These are phyloP conservation scores for Eucalyptus grandis DNA, from an alignment of 345 rosid genomes.

Conservation along the genomic window DNA sequence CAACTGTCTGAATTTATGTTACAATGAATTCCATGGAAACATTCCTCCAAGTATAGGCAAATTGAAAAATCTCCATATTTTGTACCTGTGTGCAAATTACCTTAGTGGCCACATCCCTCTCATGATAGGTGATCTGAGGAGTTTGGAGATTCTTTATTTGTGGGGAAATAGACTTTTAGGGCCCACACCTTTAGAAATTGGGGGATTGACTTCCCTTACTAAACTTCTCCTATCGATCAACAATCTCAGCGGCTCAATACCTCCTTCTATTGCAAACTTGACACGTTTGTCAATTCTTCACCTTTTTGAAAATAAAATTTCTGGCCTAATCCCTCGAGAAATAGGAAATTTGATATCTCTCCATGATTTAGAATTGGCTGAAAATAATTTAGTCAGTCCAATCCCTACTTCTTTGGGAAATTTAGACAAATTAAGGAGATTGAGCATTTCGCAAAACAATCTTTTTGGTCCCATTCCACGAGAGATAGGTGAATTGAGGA, in stretches of 20 bases:
- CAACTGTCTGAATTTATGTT: not conserved
- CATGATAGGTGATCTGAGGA: too few relatives aligned
- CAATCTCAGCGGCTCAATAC: not conserved
- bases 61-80: not conserved
- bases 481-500: not conserved
- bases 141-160: too few relatives aligned
- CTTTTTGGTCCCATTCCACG: not conserved
- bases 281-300: not conserved
- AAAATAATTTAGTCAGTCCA: not conserved
- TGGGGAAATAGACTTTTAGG: too few relatives aligned
- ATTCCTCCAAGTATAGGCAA: not conserved
- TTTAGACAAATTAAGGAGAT: not conserved
- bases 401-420: not conserved
- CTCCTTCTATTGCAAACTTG: not conserved
- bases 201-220: too few relatives aligned
- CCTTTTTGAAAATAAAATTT: too few relatives aligned
- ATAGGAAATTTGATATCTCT: not conserved
- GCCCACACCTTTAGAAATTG: too few relatives aligned
- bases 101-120: too few relatives aligned
- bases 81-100: not conserved
- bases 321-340: not conserved
- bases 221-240: too few relatives aligned
- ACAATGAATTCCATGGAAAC: not conserved
- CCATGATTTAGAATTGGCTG: not conserved
- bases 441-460: not conserved